Evolutionary conservation across 1,284 basidiomycete species (phyloP).

Genomic region (Ceratobasidium theobromae): DNA sequence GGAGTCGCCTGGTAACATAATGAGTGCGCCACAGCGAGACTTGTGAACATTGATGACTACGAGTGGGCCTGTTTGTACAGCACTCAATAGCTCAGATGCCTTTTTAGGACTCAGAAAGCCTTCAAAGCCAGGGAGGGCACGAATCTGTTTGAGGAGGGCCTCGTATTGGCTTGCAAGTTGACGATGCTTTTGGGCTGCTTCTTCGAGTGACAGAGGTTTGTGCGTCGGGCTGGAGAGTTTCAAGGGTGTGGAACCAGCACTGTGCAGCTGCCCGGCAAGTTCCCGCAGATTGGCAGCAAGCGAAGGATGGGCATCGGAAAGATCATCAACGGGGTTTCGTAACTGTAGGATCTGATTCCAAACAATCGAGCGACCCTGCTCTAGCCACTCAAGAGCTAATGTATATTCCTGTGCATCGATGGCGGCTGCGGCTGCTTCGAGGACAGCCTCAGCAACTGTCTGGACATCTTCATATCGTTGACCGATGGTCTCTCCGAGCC

Average conservation of each 20-base stretch:
- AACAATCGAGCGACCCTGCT: constrained; percentile 3
- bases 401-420: background rate
- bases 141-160: constrained; percentile 15
- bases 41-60: constrained; percentile 31
- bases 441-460: background rate
- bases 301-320: background rate
- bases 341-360: background rate
- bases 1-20: background rate
- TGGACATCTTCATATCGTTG: background rate
- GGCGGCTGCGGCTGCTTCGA: constrained; percentile 17
- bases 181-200: background rate
- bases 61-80: constrained; percentile 28
- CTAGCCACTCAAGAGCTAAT: constrained; percentile 9
- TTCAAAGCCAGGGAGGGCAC: constrained; percentile 24
- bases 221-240: background rate
- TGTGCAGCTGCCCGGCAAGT: background rate
- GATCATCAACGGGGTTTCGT: constrained; percentile 9
- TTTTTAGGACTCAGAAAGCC: constrained; percentile 18
- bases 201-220: background rate
- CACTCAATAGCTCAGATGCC: background rate
- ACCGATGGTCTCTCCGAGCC: background rate
- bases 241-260: background rate
- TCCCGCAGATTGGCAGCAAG: background rate
- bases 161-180: constrained; percentile 24
- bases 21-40: constrained; percentile 28